Evolutionary conservation across 495 filamentous ascomycete species (phyloP).

Genomic region (Xylaria palmicola): DNA sequence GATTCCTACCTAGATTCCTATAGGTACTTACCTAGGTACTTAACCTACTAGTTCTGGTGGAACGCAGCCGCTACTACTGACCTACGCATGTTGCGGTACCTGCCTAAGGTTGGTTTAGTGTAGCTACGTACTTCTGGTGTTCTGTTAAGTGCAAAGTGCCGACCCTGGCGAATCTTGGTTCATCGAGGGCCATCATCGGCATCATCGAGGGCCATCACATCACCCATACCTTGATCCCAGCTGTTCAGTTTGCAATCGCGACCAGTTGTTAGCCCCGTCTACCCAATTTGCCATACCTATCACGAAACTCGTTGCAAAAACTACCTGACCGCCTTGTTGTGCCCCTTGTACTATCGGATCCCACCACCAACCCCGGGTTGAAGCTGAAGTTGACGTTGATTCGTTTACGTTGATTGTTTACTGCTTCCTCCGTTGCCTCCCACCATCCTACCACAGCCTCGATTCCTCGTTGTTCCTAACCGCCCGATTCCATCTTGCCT

Average conservation of each 20-base stretch:
- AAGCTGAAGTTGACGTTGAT: background rate
- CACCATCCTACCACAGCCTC: background rate
- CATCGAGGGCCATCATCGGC: background rate
- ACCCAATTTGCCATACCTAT: background rate
- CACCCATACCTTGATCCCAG: slow-evolving; percentile 13
- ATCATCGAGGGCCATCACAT: slow-evolving; percentile 3
- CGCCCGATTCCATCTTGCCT: background rate
- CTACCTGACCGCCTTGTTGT: background rate
- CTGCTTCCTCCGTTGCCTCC: slow-evolving; percentile 5
- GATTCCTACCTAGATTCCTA: too few species aligned
- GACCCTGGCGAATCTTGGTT: background rate
- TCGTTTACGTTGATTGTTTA: background rate
- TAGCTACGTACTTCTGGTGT: background rate
- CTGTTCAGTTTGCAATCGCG: background rate
- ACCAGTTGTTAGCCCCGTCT: background rate
- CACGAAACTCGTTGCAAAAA: background rate
- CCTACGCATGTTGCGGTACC: too few species aligned
- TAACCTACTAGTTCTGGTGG: too few species aligned
- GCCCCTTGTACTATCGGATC: slow-evolving; percentile 2
- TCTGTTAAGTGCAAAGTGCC: slow-evolving; percentile 5
- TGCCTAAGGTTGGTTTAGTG: background rate
- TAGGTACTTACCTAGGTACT: background rate
- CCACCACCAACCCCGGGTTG: background rate
- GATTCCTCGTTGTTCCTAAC: background rate
- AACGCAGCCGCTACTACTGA: too few species aligned